phyloP scores from a whole-genome alignment of 345 rosid species.

The Gossypium raimondii region DNA sequence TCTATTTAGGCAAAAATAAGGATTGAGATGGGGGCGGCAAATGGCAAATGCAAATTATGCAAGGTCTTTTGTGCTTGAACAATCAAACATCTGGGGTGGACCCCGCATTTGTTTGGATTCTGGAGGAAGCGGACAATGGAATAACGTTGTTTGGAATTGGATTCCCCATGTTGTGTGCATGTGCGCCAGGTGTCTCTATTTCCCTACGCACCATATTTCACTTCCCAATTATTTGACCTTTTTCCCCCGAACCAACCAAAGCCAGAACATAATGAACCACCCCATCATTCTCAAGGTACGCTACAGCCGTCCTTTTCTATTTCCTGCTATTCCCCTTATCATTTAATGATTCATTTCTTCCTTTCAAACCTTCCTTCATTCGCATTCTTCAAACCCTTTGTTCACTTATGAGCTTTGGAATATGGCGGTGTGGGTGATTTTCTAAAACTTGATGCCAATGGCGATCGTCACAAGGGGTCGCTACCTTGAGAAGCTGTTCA shows the following conservation, averaged over 20 bases:
- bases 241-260: background rate
- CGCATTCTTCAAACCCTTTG: background rate
- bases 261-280: too few relatives aligned
- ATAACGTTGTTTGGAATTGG: background rate
- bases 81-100: background rate
- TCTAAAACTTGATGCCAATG: conserved; percentile 29
- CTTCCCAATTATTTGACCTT: background rate
- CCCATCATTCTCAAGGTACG: too few relatives aligned
- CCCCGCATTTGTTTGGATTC: background rate
- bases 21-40: too few relatives aligned
- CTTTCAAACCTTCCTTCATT: too few relatives aligned
- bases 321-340: too few relatives aligned
- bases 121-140: background rate
- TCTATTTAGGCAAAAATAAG: too few relatives aligned
- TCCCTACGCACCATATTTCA: background rate
- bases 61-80: background rate
- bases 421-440: background rate
- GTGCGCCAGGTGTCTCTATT: background rate
- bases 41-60: too few relatives aligned
- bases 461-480: conserved; percentile 94
- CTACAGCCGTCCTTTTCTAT: too few relatives aligned
- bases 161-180: background rate
- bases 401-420: background rate
- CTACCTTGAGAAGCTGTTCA: conserved; percentile 71
- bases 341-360: too few relatives aligned